These are phyloP conservation scores for Pogostemon cablin DNA, from an alignment of 257 asterid species.

Conservation along the genomic window DNA sequence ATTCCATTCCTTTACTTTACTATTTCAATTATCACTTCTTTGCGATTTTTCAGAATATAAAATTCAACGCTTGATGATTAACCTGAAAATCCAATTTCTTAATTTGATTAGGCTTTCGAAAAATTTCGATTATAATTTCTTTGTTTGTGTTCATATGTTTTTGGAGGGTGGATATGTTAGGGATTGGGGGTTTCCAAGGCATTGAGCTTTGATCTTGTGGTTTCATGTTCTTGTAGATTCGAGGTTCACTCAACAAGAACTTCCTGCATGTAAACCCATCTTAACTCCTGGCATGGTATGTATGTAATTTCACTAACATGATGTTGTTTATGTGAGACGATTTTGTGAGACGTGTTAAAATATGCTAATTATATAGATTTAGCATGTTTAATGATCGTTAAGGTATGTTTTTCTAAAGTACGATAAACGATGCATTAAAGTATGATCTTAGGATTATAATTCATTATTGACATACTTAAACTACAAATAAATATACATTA, in stretches of 20 bases:
- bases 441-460: no score
- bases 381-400: no score
- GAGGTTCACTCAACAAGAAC: conserved; percentile 93
- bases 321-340: no score
- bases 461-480: no score
- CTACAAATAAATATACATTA: no score
- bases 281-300: conserved; percentile 83
- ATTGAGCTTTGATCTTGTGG: neutral
- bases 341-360: no score
- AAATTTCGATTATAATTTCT: neutral
- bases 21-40: neutral
- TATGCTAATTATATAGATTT: no score
- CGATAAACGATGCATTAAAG: no score
- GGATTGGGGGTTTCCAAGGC: neutral
- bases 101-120: neutral
- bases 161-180: no score
- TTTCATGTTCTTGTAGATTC: conserved; percentile 58
- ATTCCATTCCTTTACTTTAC: neutral
- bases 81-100: conserved; percentile 12
- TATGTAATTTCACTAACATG: no score
- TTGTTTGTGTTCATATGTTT: neutral
- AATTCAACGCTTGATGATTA: neutral
- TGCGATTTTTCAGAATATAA: neutral
- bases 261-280: conserved; percentile 96
- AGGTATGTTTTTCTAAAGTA: no score